These are phyloP conservation scores for Epithemia pelagica DNA, from an alignment of 108 stramenopile genomes.

Conservation along the genomic window DNA sequence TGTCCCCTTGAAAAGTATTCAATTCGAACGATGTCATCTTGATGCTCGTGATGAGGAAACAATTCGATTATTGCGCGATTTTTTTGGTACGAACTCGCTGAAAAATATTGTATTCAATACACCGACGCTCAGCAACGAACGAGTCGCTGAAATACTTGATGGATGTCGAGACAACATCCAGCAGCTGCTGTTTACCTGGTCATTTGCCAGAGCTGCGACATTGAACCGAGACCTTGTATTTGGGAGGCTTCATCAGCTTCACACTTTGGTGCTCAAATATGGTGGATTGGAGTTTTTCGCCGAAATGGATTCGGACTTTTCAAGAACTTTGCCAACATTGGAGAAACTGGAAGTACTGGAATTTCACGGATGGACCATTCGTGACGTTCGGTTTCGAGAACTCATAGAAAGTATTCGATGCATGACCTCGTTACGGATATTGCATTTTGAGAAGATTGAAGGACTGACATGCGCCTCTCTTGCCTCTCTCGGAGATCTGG, in stretches of 20 bases:
- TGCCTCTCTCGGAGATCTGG: not conserved
- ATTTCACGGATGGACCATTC: not conserved
- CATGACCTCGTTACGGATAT: not conserved
- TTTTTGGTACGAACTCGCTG: constrained; percentile 1
- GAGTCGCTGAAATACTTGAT: not conserved
- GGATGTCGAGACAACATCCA: not conserved
- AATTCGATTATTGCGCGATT: not conserved
- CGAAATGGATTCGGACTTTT: not conserved
- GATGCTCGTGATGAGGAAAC: not conserved
- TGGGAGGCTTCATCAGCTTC: not conserved
- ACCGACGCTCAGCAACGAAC: not conserved
- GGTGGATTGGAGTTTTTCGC: not conserved
- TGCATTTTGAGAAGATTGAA: not conserved
- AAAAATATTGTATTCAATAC: not conserved
- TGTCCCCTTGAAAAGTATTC: not conserved
- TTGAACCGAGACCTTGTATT: not conserved
- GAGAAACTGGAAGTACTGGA: not conserved
- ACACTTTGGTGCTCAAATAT: not conserved
- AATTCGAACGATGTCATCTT: not conserved
- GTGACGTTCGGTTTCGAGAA: not conserved
- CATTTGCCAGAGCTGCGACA: not conserved
- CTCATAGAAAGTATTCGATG: not conserved
- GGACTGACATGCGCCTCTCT: not conserved
- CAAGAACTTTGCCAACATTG: not conserved
- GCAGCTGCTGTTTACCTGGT: not conserved